Evolutionary conservation across 169 alveolate species (phyloP), one percentile per base, ranked within the genome.

Genomic region (Babesia ovis): DNA sequence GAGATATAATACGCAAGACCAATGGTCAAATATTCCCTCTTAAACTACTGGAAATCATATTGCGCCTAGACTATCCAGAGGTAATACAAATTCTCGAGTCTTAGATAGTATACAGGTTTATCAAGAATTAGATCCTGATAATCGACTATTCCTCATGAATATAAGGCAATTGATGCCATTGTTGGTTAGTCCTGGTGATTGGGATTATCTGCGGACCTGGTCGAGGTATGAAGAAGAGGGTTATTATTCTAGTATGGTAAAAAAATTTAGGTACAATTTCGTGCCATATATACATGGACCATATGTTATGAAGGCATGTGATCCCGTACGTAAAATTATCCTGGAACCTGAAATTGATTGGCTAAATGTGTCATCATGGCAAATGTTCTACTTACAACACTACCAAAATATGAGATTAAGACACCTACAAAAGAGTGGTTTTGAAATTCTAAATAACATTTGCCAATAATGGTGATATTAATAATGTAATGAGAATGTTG

Each of bases 251-350:
- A 6, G 31, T 50, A 9, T n/a, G 4, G 32, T 6, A 3, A 22
- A 59, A 37, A n/a, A 56, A 2, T 0, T 22, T 20, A 25, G 8
- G 18, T 25, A 32, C 29, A 71, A 59, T 58, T 23, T 70, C 23
- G 62, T 73, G 12, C 64, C 89, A 4, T 70, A 72, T 29, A 43
- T 81, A 1, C 85, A 81, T 23, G 89, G 89, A 27, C 89, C 89
- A 35, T 81, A 81, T 41, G 69, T 72, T 29, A 18, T 81, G 4
- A 34, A 27, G 46, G 34, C 27, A 39, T 81, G 82, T 34, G 80
- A 81, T 66, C 89, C 89, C 9, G 37, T 73, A 3, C 50, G 41
- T 29, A 70, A 32, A 51, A 25, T 73, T 9, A 41, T 66, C 27
- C 43, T 81, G 39, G 67, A 81, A 60, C 35, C 41, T 29, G 23